A percentile compares a stretch with the other conserved stretches of the same genome.
Evolutionary conservation across 2,329 filamentous ascomycete species (phyloP).

Genomic region (Pseudogymnoascus sp.): DNA sequence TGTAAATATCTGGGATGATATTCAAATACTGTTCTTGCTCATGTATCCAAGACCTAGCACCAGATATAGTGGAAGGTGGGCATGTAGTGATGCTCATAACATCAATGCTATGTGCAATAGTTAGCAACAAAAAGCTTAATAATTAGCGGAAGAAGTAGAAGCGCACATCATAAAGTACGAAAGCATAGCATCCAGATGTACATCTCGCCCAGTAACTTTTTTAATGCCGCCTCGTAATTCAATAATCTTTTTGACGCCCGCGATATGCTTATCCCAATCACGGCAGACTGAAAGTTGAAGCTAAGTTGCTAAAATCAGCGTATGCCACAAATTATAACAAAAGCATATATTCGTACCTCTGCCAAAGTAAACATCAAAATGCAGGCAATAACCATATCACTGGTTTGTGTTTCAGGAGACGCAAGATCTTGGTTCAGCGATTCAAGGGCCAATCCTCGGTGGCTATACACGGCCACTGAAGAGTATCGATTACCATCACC

Average conservation of each 20-base stretch:
- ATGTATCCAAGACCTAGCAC: background rate
- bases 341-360: background rate
- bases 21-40: background rate
- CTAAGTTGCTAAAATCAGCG: background rate
- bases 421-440: background rate
- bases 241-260: background rate
- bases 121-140: background rate
- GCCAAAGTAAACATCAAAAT: conserved; percentile 3
- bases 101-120: background rate
- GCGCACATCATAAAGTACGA: background rate
- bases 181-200: background rate
- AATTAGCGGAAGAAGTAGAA: background rate
- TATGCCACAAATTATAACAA: background rate
- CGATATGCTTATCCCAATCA: background rate
- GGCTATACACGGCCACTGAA: conserved; percentile 1
- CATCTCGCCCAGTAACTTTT: background rate
- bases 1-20: background rate
- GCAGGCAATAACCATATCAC: conserved; percentile 4
- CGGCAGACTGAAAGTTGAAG: background rate
- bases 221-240: background rate
- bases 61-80: background rate
- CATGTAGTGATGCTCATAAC: conserved; percentile 3
- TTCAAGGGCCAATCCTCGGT: background rate
- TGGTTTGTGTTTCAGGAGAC: background rate
- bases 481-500: background rate